A percentile compares a stretch with the other conserved stretches of the same genome.
Evolutionary conservation across 345 rosid genomes (phyloP).

Genomic region (Hypericum perforatum): DNA sequence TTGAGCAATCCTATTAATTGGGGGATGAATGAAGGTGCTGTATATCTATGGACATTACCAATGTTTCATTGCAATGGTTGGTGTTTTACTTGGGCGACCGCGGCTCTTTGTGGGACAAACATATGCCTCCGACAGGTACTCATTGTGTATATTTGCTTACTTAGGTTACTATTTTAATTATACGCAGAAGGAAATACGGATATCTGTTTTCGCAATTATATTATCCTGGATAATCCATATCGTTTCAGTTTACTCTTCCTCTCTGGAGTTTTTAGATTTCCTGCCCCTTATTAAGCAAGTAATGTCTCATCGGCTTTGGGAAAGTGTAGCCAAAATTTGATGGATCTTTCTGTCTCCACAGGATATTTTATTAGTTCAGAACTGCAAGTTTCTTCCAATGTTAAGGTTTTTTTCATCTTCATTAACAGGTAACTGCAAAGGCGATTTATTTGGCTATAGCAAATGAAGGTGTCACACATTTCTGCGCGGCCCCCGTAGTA

Average conservation of each 20-base stretch:
- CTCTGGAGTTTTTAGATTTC: no score
- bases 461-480: conserved; percentile 61
- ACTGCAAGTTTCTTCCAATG: not conserved
- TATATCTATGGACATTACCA: conserved; percentile 92
- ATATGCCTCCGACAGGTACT: conserved; percentile 91
- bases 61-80: conserved; percentile 94
- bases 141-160: not conserved
- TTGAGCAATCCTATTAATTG: conserved; percentile 52
- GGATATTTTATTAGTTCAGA: no score
- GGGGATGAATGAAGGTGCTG: conserved; percentile 84
- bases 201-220: not conserved
- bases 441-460: conserved; percentile 72
- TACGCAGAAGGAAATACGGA: no score
- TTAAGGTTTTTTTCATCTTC: not conserved
- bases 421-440: conserved; percentile 65
- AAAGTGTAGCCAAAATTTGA: no score
- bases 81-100: conserved; percentile 83
- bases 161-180: not conserved
- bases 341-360: no score
- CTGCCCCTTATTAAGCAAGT: no score
- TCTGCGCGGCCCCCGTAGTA: conserved; percentile 91
- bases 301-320: no score
- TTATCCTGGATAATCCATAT: no score
- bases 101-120: conserved; percentile 69
- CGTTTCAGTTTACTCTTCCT: no score